Base-by-base conservation (phyloP, 768 basidiomycete genomes). In the Coprinopsis marcescibilis region DNA sequence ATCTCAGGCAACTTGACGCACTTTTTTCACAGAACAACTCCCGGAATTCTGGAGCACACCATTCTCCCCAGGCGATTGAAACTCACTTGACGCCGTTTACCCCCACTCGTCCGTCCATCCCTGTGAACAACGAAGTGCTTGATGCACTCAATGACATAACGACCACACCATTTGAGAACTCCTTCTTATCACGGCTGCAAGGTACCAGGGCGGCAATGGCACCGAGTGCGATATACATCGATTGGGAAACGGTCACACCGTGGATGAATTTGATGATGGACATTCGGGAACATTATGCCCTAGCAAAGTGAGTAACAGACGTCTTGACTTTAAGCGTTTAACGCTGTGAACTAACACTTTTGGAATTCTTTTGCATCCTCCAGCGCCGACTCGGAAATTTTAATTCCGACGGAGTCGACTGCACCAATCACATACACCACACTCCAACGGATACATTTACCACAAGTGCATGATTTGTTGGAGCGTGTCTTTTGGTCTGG, bases 201-300 rank as follows among this genome's bases (percentile, higher is more conserved):
- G 83, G 82, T 17, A 61, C 62, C 33, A 64, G 51, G 40, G 53
- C 19, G 19, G 35, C 58, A 29, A 46, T 52, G 12, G 55, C 55
- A 10, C 56, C 65, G 10, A 12, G 17, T 3, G 56, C 75, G 23
- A 70, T 89, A 32, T 72, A 78, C 8, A 67, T 81, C 20, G 86
- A 89, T 60, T 89, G 85, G 86, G 80, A 85, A 58, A 79, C 76
- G 3, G 66, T 65, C 32, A 63, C 85, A 3, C 79, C 84, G 0
- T 90, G 89, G 89, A 81, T 82, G 73, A 64, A 72, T 29, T 72
- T 91, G 35, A 85, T 89, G 83, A 59, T 63, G 25, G 87, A 90
- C 52, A 72, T 91, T 33, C 70, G 75, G 41, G 77, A 76, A 2
- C 88, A 91, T 64, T 75, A 81, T 55, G 55, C 59, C 1, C 62